These are phyloP conservation scores for Zopfochytrium polystomum DNA, from an alignment of 371 early-diverging fungal species.

Conservation along the genomic window DNA sequence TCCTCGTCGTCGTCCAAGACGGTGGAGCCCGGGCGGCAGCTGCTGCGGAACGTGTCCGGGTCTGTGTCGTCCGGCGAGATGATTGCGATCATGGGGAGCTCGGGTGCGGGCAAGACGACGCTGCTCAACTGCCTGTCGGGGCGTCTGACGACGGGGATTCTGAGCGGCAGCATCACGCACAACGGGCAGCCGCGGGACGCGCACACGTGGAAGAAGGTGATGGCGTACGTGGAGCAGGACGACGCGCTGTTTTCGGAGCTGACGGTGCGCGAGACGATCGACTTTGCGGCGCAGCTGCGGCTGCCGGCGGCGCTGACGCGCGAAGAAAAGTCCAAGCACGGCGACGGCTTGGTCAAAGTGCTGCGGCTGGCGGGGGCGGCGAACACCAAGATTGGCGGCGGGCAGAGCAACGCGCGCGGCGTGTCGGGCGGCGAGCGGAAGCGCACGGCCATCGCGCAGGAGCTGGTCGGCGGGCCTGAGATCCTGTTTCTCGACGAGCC, in stretches of 20 bases:
- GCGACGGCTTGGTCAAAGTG: conserved; percentile 37
- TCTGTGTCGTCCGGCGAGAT: conserved; percentile 25
- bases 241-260: conserved; percentile 35
- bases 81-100: conserved; percentile 45
- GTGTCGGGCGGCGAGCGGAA: conserved; percentile 83
- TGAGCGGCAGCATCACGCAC: conserved; percentile 5
- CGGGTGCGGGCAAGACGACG: conserved; percentile 53
- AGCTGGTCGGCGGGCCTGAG: conserved; percentile 52
- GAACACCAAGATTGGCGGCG: conserved; percentile 40
- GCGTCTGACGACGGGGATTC: background rate
- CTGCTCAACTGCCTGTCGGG: conserved; percentile 37
- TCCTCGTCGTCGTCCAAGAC: too few relatives aligned
- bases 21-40: too few relatives aligned
- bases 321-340: conserved; percentile 34
- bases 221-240: conserved; percentile 83
- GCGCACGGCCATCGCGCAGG: conserved; percentile 56
- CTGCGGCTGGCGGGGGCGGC: conserved; percentile 42
- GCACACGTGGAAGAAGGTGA: conserved; percentile 1
- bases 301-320: conserved; percentile 31
- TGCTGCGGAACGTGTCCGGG: background rate
- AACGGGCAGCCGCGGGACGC: background rate
- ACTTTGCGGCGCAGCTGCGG: conserved; percentile 35
- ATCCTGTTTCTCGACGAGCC: conserved; percentile 67
- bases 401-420: conserved; percentile 51
- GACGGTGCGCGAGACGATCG: conserved; percentile 38